Percentiles rank a stretch among this genome's conserved stretches.
Evolutionary conservation across 176 grass and related monocot species (phyloP).

Genomic region (Puccinellia tenuiflora): DNA sequence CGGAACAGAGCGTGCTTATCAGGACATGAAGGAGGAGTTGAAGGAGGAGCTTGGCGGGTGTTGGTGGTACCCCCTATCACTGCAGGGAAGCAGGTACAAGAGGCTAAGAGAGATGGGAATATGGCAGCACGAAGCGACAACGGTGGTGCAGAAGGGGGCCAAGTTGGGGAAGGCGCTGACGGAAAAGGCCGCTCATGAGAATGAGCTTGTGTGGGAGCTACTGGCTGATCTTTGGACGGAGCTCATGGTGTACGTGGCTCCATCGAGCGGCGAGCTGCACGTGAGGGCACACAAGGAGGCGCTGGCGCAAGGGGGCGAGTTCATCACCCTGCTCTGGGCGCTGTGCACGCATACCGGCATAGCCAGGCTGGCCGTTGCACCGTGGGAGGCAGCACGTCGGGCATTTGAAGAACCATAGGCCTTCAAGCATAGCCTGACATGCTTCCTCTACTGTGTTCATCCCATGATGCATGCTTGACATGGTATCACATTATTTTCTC

Average conservation of each 20-base stretch:
- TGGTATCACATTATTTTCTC: too few species aligned
- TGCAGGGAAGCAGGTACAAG: background rate
- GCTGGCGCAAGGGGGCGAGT: background rate
- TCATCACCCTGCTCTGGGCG: background rate
- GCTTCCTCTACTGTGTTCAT: too few species aligned
- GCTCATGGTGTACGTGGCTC: too few species aligned
- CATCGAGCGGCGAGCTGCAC: background rate
- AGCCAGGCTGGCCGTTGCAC: too few species aligned
- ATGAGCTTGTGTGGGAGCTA: background rate
- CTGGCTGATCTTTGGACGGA: too few species aligned
- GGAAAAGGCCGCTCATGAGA: fast-evolving
- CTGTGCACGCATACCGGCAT: background rate
- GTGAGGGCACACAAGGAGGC: background rate
- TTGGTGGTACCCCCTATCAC: background rate
- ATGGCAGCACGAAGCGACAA: background rate
- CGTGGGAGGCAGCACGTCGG: too few species aligned
- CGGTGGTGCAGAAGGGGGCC: background rate
- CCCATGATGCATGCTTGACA: too few species aligned
- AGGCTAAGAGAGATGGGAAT: background rate
- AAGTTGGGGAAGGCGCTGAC: background rate
- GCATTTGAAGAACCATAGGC: too few species aligned
- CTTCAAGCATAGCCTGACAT: too few species aligned
- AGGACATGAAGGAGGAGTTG: background rate
- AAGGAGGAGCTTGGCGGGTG: background rate
- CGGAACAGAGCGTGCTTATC: background rate